These are phyloP conservation scores for Athelia psychrophila DNA, from an alignment of 1,284 basidiomycete species.

Conservation along the genomic window DNA sequence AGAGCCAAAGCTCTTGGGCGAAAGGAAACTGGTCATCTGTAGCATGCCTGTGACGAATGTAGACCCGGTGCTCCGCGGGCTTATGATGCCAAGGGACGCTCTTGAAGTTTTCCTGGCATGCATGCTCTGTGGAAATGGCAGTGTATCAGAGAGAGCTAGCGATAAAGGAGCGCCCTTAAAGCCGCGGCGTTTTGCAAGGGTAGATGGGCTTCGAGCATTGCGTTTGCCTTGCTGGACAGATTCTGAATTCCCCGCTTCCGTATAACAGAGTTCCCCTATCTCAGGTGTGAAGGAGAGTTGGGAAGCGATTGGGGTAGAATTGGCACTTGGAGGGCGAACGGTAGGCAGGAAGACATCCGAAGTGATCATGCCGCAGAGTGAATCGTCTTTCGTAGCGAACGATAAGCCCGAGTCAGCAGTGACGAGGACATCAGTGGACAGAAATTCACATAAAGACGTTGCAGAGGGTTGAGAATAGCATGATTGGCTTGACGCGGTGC, in stretches of 20 bases:
- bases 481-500: not conserved
- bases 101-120: conserved; percentile 12
- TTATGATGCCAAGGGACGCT: conserved; percentile 12
- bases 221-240: not conserved
- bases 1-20: conserved; percentile 1
- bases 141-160: conserved; percentile 2
- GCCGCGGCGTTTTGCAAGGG: conserved; percentile 25
- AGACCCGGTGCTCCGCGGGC: conserved; percentile 17
- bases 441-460: too few relatives aligned
- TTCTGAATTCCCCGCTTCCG: too few relatives aligned
- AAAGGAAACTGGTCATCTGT: conserved; percentile 15
- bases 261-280: not conserved
- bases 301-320: conserved; percentile 8
- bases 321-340: conserved; percentile 3
- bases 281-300: not conserved
- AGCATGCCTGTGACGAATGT: conserved; percentile 19
- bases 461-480: not conserved
- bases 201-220: not conserved
- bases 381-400: not conserved
- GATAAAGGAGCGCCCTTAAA: conserved; percentile 28
- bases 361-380: not conserved
- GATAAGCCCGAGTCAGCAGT: not conserved
- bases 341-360: not conserved
- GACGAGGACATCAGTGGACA: not conserved
- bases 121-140: not conserved